A percentile compares a stretch with the other conserved stretches of the same genome.
These are phyloP conservation scores for Colletotrichum scovillei DNA, from an alignment of 2,329 filamentous ascomycete genomes.

Conservation along the genomic window DNA sequence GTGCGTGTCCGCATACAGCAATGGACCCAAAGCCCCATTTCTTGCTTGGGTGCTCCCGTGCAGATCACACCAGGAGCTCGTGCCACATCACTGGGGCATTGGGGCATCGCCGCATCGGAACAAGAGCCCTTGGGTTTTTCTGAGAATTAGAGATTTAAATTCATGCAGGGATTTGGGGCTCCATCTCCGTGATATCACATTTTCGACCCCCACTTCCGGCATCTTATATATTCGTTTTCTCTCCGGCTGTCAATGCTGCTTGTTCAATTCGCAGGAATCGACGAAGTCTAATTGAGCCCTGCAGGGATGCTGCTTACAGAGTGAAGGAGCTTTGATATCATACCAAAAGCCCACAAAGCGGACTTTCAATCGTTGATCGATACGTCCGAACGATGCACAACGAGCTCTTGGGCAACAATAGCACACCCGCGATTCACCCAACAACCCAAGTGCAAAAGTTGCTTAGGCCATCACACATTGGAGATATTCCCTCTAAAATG, in stretches of 20 bases:
- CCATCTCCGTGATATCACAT: constrained; percentile 24
- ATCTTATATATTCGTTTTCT: neutral
- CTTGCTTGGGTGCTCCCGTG: constrained; percentile 28
- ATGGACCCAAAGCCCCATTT: constrained; percentile 17
- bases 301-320: neutral
- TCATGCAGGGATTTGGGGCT: constrained; percentile 24
- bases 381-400: neutral
- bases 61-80: constrained; percentile 32
- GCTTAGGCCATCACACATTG: neutral
- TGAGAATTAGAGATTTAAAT: neutral
- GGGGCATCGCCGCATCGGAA: neutral
- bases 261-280: neutral
- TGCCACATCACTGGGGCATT: constrained; percentile 24
- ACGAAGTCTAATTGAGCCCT: neutral
- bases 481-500: neutral
- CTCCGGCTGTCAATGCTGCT: neutral
- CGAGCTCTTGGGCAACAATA: neutral
- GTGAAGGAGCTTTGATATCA: neutral
- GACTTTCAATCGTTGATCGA: no score
- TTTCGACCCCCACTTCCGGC: constrained; percentile 16
- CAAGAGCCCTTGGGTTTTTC: constrained; percentile 27
- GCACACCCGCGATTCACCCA: neutral
- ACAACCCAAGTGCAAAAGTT: neutral
- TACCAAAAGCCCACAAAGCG: neutral
- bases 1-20: constrained; percentile 8